Conservation (phyloP, 139 green algal genomes). For the Auxenochlorella protothecoides region DNA sequence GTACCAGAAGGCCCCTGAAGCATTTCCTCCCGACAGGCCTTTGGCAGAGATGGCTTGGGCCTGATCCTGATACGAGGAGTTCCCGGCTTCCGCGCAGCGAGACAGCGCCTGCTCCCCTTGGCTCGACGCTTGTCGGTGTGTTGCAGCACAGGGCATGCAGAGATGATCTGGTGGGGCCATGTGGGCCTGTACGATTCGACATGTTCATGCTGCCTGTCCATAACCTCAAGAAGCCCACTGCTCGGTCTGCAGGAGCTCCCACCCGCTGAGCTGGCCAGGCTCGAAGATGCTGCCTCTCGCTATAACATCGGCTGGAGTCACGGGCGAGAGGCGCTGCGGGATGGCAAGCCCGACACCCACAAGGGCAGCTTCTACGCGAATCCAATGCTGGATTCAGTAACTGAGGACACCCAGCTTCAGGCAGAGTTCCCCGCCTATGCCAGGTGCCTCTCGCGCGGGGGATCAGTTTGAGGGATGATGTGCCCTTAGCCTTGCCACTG, state of each 20-base stretch:
- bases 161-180: too few species aligned
- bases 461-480: background rate
- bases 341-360: constrained; percentile 37
- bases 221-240: too few species aligned
- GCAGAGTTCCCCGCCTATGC: constrained; percentile 32
- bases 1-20: too few species aligned
- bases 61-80: constrained; percentile 41
- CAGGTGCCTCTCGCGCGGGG: background rate
- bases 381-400: constrained; percentile 28
- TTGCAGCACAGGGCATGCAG: background rate
- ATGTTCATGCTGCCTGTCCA: too few species aligned
- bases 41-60: constrained; percentile 42
- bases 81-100: constrained; percentile 19
- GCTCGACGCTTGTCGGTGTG: constrained; percentile 39
- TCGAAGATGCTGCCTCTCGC: constrained; percentile 33
- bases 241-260: constrained; percentile 25
- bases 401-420: constrained; percentile 9
- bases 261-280: constrained; percentile 5
- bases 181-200: too few species aligned
- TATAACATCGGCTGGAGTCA: constrained; percentile 67
- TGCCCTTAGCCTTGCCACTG: too few species aligned
- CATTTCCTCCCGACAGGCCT: constrained; percentile 26
- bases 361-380: constrained; percentile 68
- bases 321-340: constrained; percentile 46
- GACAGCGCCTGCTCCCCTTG: constrained; percentile 40